A percentile compares a stretch with the other conserved stretches of the same genome.
Evolutionary conservation across 2,329 filamentous ascomycete genomes (phyloP).

Genomic region (Tolypocladium sp.): DNA sequence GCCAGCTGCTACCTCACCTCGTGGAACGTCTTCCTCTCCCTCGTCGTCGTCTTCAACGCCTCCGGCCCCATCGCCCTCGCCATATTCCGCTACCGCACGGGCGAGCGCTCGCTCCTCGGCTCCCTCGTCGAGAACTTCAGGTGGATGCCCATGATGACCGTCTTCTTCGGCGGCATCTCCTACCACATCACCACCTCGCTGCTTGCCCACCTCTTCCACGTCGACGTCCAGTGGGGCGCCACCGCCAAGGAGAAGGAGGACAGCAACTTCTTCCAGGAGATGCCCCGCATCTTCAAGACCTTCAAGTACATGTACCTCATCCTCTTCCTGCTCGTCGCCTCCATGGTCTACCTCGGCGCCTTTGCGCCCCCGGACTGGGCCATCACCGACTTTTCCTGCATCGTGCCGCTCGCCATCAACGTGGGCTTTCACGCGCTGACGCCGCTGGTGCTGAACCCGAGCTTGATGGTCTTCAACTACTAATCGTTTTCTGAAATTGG

Average conservation of each 20-base stretch:
- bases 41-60: constrained; percentile 56
- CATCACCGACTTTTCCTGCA: constrained; percentile 46
- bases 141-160: constrained; percentile 47
- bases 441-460: constrained; percentile 52
- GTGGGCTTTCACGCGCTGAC: constrained; percentile 33
- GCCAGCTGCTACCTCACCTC: constrained; percentile 61
- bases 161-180: constrained; percentile 35
- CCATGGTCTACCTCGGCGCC: constrained; percentile 39
- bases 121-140: constrained; percentile 40
- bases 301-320: constrained; percentile 45
- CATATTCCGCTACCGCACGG: constrained; percentile 52
- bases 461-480: constrained; percentile 39
- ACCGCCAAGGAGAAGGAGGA: constrained; percentile 50
- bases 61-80: constrained; percentile 53
- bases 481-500: neutral
- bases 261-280: constrained; percentile 47
- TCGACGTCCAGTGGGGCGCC: constrained; percentile 41
- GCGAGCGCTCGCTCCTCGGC: constrained; percentile 39
- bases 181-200: constrained; percentile 31
- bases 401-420: constrained; percentile 45
- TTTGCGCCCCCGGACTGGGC: constrained; percentile 46
- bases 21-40: constrained; percentile 53
- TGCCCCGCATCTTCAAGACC: constrained; percentile 42
- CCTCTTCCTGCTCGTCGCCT: constrained; percentile 33
- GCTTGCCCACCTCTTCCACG: constrained; percentile 31